Conservation (phyloP, 202 grass and related monocot species). For the Musa balbisiana region DNA sequence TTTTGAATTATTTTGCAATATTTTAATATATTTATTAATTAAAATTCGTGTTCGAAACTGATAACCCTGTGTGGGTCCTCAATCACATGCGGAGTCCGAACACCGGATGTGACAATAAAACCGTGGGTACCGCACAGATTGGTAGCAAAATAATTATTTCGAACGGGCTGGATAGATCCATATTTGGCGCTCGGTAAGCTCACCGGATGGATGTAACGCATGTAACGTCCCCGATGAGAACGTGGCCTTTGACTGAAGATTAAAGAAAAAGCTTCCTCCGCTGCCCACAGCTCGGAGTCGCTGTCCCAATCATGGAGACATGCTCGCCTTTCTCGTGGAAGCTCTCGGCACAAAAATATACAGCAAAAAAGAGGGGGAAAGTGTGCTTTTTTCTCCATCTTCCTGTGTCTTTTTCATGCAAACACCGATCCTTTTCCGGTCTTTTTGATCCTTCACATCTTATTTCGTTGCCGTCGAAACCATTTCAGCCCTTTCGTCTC, state of each 20-base stretch:
- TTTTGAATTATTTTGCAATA: too few relatives aligned
- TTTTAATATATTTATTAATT: too few relatives aligned
- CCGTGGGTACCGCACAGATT: too few relatives aligned
- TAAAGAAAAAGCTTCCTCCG: background rate
- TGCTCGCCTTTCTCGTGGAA: background rate
- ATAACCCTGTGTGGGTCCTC: too few relatives aligned
- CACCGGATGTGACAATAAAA: too few relatives aligned
- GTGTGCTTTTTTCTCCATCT: background rate
- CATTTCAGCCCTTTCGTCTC: background rate
- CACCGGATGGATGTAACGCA: too few relatives aligned
- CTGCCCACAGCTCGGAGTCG: background rate
- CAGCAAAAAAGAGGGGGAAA: background rate
- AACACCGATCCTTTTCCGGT: background rate
- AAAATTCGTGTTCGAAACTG: too few relatives aligned
- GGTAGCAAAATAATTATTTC: too few relatives aligned
- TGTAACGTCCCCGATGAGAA: too few relatives aligned
- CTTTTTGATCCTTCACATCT: background rate
- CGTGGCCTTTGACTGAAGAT: background rate
- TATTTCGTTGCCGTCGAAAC: background rate
- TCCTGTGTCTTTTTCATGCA: background rate
- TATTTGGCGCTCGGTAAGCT: too few relatives aligned
- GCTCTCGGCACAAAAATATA: background rate
- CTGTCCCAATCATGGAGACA: constrained; percentile 4
- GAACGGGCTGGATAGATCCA: too few relatives aligned
- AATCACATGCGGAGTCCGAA: too few relatives aligned